Conservation (phyloP, 257 asterid species). For the Misopates orontium region DNA sequence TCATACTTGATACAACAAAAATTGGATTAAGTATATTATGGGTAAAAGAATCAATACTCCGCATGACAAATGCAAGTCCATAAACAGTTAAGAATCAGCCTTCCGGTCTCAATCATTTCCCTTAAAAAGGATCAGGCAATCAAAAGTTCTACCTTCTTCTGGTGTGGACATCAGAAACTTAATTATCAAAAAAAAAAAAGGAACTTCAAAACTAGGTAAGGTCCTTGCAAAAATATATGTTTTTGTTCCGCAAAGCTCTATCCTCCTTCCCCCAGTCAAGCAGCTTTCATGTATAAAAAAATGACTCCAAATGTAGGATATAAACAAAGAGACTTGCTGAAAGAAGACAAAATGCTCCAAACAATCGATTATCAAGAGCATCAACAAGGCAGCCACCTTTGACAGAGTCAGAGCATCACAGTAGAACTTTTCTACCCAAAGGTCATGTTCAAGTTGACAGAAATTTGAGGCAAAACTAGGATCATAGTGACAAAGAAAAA, state of each 20-base stretch:
- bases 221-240: not conserved
- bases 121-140: not conserved
- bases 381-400: slow-evolving; percentile 13
- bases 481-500: slow-evolving; percentile 12
- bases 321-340: slow-evolving; percentile 3
- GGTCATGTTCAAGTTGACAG: slow-evolving; percentile 4
- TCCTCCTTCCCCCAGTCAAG: not conserved
- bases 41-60: slow-evolving; percentile 15
- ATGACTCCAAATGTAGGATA: not conserved
- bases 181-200: too few species aligned
- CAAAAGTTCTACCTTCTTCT: not conserved
- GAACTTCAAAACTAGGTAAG: too few species aligned
- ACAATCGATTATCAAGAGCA: slow-evolving; percentile 9
- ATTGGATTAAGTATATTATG: not conserved
- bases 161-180: not conserved
- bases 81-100: not conserved
- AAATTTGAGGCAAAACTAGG: not conserved
- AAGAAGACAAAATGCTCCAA: slow-evolving; percentile 14
- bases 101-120: not conserved
- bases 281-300: not conserved
- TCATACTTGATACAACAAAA: slow-evolving; percentile 8
- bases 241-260: not conserved
- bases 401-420: too few species aligned
- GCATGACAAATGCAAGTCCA: not conserved
- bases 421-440: too few species aligned